These are phyloP conservation scores for Cryptococcus neoformans DNA, from an alignment of 1,284 basidiomycete species.

Conservation along the genomic window DNA sequence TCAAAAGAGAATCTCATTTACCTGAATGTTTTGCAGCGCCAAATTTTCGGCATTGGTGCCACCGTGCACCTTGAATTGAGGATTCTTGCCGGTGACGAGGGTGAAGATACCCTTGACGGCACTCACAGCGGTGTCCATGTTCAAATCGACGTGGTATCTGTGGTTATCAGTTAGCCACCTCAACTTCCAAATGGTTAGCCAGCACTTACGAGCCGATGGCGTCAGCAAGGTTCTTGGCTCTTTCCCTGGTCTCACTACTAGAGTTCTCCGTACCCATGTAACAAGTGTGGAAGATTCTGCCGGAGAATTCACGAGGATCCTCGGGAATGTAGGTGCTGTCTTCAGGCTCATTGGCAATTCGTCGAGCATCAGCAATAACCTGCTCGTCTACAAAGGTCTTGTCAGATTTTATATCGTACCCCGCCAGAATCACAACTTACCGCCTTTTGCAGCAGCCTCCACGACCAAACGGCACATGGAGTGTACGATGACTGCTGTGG, in stretches of 20 bases:
- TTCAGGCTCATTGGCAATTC: constrained; percentile 79
- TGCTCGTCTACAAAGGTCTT: constrained; percentile 61
- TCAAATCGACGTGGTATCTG: constrained; percentile 91
- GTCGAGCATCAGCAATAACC: constrained; percentile 85
- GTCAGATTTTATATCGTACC: background rate
- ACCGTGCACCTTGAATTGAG: constrained; percentile 84
- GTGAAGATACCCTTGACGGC: constrained; percentile 80
- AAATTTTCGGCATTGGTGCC: constrained; percentile 86
- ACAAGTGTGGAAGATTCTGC: constrained; percentile 91
- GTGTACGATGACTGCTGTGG: constrained; percentile 90
- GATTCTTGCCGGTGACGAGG: constrained; percentile 75
- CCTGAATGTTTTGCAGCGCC: constrained; percentile 96
- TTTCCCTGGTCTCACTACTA: constrained; percentile 73
- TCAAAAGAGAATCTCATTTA: constrained; percentile 29
- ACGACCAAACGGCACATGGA: constrained; percentile 93
- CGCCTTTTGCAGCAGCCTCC: constrained; percentile 66
- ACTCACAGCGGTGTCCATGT: constrained; percentile 90
- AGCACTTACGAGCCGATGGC: constrained; percentile 76
- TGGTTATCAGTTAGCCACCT: background rate
- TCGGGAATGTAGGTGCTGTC: constrained; percentile 76
- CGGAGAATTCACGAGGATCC: constrained; percentile 80
- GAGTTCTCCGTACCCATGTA: constrained; percentile 99
- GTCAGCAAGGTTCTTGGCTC: constrained; percentile 80
- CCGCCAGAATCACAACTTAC: constrained; percentile 50
- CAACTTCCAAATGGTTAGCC: no score